phyloP scores from a whole-genome alignment of 345 rosid genomes.

The Sisymbrium irio region DNA sequence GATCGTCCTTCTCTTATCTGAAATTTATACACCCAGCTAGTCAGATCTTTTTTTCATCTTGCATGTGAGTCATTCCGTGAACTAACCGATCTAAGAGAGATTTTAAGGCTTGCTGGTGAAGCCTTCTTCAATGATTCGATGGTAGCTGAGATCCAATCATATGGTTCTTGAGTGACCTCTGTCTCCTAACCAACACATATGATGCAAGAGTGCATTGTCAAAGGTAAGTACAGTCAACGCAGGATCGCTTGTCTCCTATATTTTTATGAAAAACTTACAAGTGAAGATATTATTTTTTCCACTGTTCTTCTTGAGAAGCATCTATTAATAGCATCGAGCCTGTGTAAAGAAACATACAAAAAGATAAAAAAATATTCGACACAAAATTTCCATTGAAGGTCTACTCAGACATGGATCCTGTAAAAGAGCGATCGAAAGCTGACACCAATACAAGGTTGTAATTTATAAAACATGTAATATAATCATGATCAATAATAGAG shows the following conservation, averaged over 20 bases:
- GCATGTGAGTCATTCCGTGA: background rate
- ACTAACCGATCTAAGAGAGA: constrained; percentile 70
- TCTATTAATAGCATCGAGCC: constrained; percentile 52
- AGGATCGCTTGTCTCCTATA: background rate
- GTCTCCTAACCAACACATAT: constrained; percentile 43
- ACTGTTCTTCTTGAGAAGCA: constrained; percentile 67
- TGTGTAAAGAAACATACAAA: constrained; percentile 14
- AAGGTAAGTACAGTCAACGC: background rate
- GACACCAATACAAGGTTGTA: background rate
- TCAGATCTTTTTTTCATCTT: background rate
- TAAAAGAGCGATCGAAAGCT: background rate
- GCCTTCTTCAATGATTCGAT: constrained; percentile 58
- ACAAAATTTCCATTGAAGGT: constrained; percentile 32
- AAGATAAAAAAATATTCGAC: background rate
- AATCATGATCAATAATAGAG: background rate
- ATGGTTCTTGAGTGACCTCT: constrained; percentile 34
- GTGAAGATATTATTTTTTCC: constrained; percentile 70
- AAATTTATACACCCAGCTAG: constrained; percentile 16
- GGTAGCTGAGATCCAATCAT: constrained; percentile 55
- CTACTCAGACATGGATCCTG: constrained; percentile 29
- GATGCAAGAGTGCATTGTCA: constrained; percentile 4
- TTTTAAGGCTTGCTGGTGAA: constrained; percentile 84
- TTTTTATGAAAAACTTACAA: constrained; percentile 44
- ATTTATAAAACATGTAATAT: background rate
- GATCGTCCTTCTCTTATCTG: constrained; percentile 87